Evolutionary conservation across 2,329 filamentous ascomycete genomes (phyloP).

Genomic region (Penicillium sp.): DNA sequence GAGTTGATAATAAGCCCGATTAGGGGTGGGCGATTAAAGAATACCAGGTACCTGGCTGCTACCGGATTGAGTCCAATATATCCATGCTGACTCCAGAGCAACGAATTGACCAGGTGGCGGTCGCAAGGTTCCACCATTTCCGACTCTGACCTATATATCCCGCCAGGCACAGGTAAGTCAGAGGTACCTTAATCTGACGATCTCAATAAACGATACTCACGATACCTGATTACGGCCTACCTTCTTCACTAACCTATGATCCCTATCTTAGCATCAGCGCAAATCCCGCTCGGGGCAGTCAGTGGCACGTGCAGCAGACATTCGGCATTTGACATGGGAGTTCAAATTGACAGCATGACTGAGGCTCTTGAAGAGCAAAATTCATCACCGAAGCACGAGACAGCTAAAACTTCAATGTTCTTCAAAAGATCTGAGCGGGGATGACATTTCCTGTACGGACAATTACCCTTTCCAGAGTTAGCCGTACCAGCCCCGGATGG

Average conservation of each 20-base stretch:
- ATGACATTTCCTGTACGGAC: background rate
- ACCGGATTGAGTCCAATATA: too few species aligned
- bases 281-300: constrained; percentile 9
- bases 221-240: background rate
- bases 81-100: too few species aligned
- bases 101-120: too few species aligned
- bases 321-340: background rate
- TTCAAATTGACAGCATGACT: background rate
- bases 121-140: too few species aligned
- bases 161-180: too few species aligned
- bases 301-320: constrained; percentile 14
- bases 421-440: background rate
- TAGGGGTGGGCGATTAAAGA: too few species aligned
- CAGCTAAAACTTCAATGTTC: background rate
- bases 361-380: too few species aligned
- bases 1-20: too few species aligned
- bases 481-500: background rate
- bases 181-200: background rate
- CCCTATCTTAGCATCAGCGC: background rate
- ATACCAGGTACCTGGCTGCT: too few species aligned
- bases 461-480: background rate
- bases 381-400: background rate
- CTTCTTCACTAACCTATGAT: background rate
- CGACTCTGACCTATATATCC: too few species aligned
- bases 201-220: background rate